Evolutionary conservation across 306 rosid genomes (phyloP).

Genomic region (Citrullus colocynthis): DNA sequence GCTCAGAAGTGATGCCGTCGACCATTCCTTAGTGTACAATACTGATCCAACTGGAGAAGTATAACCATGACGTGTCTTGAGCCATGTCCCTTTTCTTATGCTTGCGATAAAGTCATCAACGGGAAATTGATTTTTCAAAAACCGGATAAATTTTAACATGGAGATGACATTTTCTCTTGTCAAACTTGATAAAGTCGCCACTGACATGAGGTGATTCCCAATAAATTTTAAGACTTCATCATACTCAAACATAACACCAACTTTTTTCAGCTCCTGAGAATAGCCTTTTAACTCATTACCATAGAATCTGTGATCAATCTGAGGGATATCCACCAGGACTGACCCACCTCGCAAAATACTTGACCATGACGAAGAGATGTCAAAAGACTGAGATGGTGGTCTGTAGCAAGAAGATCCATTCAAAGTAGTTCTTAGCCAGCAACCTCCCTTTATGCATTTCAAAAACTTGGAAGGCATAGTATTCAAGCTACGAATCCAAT

Average conservation of each 20-base stretch:
- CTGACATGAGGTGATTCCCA: constrained; percentile 51
- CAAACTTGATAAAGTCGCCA: constrained; percentile 26
- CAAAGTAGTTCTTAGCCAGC: constrained; percentile 45
- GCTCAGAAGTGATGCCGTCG: constrained; percentile 38
- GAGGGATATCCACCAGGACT: constrained; percentile 52
- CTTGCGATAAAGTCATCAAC: constrained; percentile 22
- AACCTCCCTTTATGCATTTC: constrained; percentile 41
- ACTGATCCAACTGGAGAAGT: constrained; percentile 55
- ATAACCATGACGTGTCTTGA: constrained; percentile 38
- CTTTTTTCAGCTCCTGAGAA: constrained; percentile 38
- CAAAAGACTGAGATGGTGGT: constrained; percentile 54
- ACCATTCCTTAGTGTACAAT: constrained; percentile 36
- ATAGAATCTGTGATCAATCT: constrained; percentile 42
- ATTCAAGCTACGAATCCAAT: constrained; percentile 39
- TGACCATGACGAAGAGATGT: constrained; percentile 32
- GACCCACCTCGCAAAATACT: constrained; percentile 41
- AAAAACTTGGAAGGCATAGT: constrained; percentile 26
- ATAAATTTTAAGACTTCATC: constrained; percentile 52
- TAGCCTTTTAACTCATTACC: constrained; percentile 28
- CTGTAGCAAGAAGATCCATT: constrained; percentile 20
- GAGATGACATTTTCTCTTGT: constrained; percentile 24
- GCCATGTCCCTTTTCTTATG: constrained; percentile 35
- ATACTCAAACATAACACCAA: constrained; percentile 60
- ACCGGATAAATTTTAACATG: constrained; percentile 42
- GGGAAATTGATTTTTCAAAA: constrained; percentile 21